Evolutionary conservation across 2,329 filamentous ascomycete genomes (phyloP), one percentile per base, ranked within the genome.

Genomic region (Aspergillus udagawae): DNA sequence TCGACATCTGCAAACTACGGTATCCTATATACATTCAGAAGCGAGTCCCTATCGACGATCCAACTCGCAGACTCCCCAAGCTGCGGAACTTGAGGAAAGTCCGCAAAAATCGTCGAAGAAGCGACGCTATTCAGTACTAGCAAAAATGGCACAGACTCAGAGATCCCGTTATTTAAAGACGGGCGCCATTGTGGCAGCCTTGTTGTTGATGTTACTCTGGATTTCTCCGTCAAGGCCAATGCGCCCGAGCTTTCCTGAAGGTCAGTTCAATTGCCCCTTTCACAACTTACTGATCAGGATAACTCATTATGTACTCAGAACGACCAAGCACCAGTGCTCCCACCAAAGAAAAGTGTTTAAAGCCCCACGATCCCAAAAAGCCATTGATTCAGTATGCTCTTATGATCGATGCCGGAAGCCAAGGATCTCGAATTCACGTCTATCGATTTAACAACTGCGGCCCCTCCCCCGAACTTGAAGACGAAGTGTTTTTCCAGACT

Each of bases 391-490:
- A 99, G 73, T 99, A 97, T 79, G 95, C 94, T 60, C 84, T 97
- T 70, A 99, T 99, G 94, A 91, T 99, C 70, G 94, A 99, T 76
- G 94, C 94, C 50, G 94, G 94, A 67, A 97, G 92, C 80, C 97
- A 94, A 54, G 94, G 94, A 60, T 97, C 94, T 59, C 89, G 94
- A 67, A 97, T 99, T 72, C 95, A 99, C 79, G 92, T 97, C 58
- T 99, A 97, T 83, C 90, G 92, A 73, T 99, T 97, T 85, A 97
- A 97, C 82, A 97, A 97, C 80, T 99, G 93, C 79, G 94, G 92
- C 12, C 79, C 91, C 7, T 92, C 92, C n/a, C 94, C 94, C 27
- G 92, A 97, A 77, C 84, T 99, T 52, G 94, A 99, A 78, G 81
- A 86, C 70, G 94, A 99, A 73, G 83, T 90, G 57, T 99, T 99